Evolutionary conservation across 2,329 filamentous ascomycete species (phyloP).

Genomic region (Colletotrichum sublineola): DNA sequence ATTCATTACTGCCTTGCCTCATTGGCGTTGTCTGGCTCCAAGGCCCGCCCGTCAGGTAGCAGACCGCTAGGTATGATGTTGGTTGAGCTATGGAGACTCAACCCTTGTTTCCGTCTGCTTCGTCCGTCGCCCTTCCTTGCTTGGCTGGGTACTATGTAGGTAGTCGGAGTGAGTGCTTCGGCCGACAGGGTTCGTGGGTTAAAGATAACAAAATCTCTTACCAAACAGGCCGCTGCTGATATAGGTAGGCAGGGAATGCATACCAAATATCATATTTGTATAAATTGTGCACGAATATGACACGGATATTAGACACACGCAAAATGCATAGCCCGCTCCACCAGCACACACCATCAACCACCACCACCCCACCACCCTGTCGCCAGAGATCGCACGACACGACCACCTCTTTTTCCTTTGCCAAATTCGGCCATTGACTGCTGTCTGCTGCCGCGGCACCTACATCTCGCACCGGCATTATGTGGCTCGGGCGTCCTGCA

Average conservation of each 20-base stretch:
- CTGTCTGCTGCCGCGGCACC: slow-evolving; percentile 34
- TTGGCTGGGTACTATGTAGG: background rate
- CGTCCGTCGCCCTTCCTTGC: background rate
- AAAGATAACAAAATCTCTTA: slow-evolving; percentile 32
- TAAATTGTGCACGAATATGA: background rate
- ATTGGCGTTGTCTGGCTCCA: background rate
- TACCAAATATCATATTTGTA: background rate
- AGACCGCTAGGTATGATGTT: slow-evolving; percentile 18
- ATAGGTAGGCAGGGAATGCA: slow-evolving; percentile 22
- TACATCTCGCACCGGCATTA: slow-evolving; percentile 22
- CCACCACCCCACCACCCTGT: slow-evolving; percentile 12
- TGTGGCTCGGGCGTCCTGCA: slow-evolving; percentile 28
- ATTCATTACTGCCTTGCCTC: background rate
- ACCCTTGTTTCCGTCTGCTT: background rate
- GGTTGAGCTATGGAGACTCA: slow-evolving; percentile 11
- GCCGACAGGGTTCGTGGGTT: slow-evolving; percentile 26
- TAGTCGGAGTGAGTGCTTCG: slow-evolving; percentile 5
- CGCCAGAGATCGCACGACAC: slow-evolving; percentile 19
- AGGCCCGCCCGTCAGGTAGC: slow-evolving; percentile 7
- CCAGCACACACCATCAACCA: slow-evolving; percentile 19
- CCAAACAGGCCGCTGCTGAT: slow-evolving; percentile 19
- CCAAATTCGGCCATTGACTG: slow-evolving; percentile 29
- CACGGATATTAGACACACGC: slow-evolving; percentile 38
- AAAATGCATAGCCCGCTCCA: slow-evolving; percentile 33
- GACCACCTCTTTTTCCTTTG: background rate